Percentiles rank a stretch among this genome's conserved stretches.
phyloP scores from a whole-genome alignment of 805 yeast species.

The Hanseniaspora pseudoguilliermondii region DNA sequence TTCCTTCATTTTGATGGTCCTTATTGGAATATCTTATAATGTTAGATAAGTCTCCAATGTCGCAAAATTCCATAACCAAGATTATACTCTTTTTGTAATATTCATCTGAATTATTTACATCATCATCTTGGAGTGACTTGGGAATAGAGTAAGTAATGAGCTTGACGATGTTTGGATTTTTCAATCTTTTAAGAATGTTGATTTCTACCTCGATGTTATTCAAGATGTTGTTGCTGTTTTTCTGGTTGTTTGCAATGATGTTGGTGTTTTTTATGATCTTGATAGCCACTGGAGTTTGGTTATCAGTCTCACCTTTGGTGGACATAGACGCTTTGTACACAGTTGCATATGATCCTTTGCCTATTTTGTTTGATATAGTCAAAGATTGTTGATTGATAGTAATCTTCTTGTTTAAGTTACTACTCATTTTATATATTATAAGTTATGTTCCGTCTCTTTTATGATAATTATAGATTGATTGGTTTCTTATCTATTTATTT shows the following conservation, averaged over 20 bases:
- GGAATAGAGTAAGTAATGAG: constrained; percentile 40
- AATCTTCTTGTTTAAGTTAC: not conserved
- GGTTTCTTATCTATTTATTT: too few species aligned
- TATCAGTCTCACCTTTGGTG: not conserved
- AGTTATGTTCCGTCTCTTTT: too few species aligned
- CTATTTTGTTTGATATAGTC: constrained; percentile 49
- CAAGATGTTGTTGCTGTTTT: constrained; percentile 69
- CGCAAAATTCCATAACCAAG: constrained; percentile 90
- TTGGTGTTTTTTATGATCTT: constrained; percentile 13
- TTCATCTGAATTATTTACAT: constrained; percentile 32
- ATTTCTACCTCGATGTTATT: constrained; percentile 91
- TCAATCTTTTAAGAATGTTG: constrained; percentile 70
- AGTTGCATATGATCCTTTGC: constrained; percentile 90
- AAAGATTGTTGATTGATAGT: not conserved
- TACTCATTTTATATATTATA: not conserved
- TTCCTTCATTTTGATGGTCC: constrained; percentile 43
- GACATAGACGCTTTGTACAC: constrained; percentile 63
- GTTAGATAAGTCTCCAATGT: constrained; percentile 84
- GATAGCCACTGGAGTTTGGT: not conserved
- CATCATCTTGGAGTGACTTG: constrained; percentile 48
- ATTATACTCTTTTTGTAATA: constrained; percentile 36
- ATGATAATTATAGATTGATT: too few species aligned
- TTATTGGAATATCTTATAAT: constrained; percentile 61
- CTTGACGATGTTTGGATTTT: constrained; percentile 87
- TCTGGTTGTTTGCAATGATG: constrained; percentile 51